These are phyloP conservation scores for Leccinum sublutescens DNA, from an alignment of 768 basidiomycete species.

Conservation along the genomic window DNA sequence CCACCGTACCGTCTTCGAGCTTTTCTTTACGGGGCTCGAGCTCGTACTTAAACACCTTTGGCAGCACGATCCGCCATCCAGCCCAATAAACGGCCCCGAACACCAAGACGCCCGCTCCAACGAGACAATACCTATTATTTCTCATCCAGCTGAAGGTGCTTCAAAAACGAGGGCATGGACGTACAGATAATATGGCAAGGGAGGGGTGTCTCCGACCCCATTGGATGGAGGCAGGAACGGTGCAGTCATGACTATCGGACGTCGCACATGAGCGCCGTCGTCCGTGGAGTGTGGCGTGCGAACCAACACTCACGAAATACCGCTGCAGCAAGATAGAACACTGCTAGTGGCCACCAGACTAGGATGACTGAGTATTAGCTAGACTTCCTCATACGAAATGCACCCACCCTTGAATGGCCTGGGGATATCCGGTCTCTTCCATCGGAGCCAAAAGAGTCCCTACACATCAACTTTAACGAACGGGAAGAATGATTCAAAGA, in stretches of 20 bases:
- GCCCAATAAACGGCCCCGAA: slow-evolving; percentile 54
- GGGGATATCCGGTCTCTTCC: slow-evolving; percentile 43
- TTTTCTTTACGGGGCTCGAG: slow-evolving; percentile 48
- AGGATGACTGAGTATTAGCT: slow-evolving; percentile 4
- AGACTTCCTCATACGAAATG: neutral
- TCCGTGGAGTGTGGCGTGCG: slow-evolving; percentile 4
- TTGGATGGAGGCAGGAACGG: slow-evolving; percentile 56
- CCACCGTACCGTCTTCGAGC: slow-evolving; percentile 52
- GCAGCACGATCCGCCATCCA: slow-evolving; percentile 49
- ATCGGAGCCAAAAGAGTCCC: slow-evolving; percentile 58
- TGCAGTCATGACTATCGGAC: slow-evolving; percentile 45
- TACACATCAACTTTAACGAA: slow-evolving; percentile 16
- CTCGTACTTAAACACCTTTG: slow-evolving; percentile 46
- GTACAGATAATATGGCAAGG: slow-evolving; percentile 56
- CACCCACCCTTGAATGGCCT: slow-evolving; percentile 53
- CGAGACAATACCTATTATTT: slow-evolving; percentile 45
- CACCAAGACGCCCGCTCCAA: slow-evolving; percentile 49
- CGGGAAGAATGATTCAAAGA: slow-evolving; percentile 27
- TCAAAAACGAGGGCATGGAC: neutral
- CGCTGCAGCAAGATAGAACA: slow-evolving; percentile 53
- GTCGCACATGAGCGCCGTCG: neutral
- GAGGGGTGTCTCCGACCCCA: slow-evolving; percentile 56
- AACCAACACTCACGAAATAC: slow-evolving; percentile 43
- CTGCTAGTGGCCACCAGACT: slow-evolving; percentile 57
- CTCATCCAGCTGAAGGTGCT: slow-evolving; percentile 37